Evolutionary conservation across 2,329 filamentous ascomycete genomes (phyloP).

Genomic region (Gliomastix tumulicola): DNA sequence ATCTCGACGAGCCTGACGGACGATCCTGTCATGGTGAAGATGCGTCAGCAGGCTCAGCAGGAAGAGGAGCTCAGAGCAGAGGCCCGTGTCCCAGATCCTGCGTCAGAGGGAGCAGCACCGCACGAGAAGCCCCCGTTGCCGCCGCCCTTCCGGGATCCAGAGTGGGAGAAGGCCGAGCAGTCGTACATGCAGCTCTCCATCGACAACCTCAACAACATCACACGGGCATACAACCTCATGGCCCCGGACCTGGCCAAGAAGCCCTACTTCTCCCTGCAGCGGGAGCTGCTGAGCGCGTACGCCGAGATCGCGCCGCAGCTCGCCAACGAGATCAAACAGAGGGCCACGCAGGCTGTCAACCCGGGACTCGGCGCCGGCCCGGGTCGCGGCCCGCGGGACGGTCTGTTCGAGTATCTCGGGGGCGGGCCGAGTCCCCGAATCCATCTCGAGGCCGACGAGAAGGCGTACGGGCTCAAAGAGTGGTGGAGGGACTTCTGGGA

Average conservation of each 20-base stretch:
- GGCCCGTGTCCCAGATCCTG: not conserved
- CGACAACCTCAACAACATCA: conserved; percentile 68
- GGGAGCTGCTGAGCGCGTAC: conserved; percentile 76
- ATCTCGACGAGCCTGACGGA: conserved; percentile 39
- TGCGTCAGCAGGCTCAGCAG: conserved; percentile 23
- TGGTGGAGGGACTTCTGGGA: conserved; percentile 79
- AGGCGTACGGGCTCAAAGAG: conserved; percentile 79
- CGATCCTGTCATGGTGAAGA: conserved; percentile 40
- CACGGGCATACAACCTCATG: conserved; percentile 90
- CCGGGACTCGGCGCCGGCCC: conserved; percentile 15
- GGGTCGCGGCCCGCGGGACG: conserved; percentile 19
- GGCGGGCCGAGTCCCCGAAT: conserved; percentile 42
- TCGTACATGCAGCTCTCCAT: conserved; percentile 73
- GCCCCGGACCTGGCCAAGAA: conserved; percentile 89
- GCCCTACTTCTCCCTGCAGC: conserved; percentile 77
- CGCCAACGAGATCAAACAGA: conserved; percentile 62
- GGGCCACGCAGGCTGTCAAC: conserved; percentile 45
- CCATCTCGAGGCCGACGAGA: conserved; percentile 67
- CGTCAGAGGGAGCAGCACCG: conserved; percentile 6
- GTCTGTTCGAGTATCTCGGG: conserved; percentile 56
- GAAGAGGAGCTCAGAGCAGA: not conserved
- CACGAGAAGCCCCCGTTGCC: conserved; percentile 19
- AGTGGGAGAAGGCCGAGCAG: conserved; percentile 67
- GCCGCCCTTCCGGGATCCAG: conserved; percentile 67
- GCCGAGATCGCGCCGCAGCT: conserved; percentile 78